Conservation (phyloP, 2,329 filamentous ascomycete species). For the Coleophoma eucalyptorum region DNA sequence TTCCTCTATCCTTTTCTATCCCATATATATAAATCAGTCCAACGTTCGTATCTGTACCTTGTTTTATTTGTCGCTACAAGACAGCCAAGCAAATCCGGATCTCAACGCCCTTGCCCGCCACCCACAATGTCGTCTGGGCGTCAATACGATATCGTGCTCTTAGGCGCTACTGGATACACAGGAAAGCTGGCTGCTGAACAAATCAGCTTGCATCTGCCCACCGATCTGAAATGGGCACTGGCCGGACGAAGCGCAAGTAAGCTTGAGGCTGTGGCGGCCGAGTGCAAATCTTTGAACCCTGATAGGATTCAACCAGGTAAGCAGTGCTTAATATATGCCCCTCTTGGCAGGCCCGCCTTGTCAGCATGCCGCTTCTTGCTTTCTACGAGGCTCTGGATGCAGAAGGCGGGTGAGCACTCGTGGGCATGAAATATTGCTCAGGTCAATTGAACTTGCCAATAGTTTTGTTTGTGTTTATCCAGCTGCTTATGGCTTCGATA, state of each 20-base stretch:
- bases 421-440: too few relatives aligned
- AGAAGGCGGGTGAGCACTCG: too few relatives aligned
- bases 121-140: constrained; percentile 16
- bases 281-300: constrained; percentile 62
- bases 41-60: too few relatives aligned
- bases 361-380: neutral
- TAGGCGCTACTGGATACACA: constrained; percentile 78
- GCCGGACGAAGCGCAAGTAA: constrained; percentile 79
- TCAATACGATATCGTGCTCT: constrained; percentile 61
- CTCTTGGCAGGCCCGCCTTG: neutral
- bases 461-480: too few relatives aligned
- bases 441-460: too few relatives aligned
- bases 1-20: too few relatives aligned
- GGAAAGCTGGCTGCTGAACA: constrained; percentile 74
- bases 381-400: too few relatives aligned
- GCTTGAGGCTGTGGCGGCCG: constrained; percentile 62
- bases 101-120: neutral
- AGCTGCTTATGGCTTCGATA: too few relatives aligned
- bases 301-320: constrained; percentile 69
- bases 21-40: too few relatives aligned
- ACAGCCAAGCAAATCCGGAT: neutral
- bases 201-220: constrained; percentile 66
- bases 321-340: constrained; percentile 10
- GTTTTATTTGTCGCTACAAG: neutral
- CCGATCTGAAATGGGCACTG: constrained; percentile 81